Percentiles rank a stretch among this genome's conserved stretches.
phyloP scores from a whole-genome alignment of 768 basidiomycete species.

The Calocera viscosa region DNA sequence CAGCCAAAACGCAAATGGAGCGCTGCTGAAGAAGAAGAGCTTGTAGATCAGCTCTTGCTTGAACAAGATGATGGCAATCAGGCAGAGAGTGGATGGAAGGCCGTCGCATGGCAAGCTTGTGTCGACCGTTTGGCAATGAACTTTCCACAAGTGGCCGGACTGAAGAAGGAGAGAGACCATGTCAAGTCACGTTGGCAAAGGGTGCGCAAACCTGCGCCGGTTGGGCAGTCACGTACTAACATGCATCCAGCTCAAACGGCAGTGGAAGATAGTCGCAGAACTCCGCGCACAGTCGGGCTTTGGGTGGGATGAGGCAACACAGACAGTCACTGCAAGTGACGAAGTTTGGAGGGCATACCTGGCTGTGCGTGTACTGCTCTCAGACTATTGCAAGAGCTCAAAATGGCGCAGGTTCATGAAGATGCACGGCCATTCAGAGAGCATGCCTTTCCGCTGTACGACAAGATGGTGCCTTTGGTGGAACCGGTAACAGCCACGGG shows the following conservation, averaged over 20 bases:
- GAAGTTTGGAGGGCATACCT: background rate
- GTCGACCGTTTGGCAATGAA: background rate
- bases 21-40: background rate
- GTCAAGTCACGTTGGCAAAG: background rate
- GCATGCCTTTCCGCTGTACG: background rate
- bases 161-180: background rate
- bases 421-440: background rate
- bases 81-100: background rate
- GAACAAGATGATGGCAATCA: background rate
- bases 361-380: background rate
- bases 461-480: background rate
- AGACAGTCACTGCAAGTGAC: background rate
- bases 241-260: background rate
- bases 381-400: background rate
- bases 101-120: background rate
- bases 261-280: background rate
- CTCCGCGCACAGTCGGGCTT: background rate
- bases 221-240: background rate
- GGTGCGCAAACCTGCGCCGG: background rate
- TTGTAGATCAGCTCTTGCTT: background rate
- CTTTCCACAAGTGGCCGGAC: background rate
- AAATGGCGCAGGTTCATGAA: background rate
- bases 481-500: background rate
- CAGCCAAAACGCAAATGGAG: background rate
- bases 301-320: background rate